Evolutionary conservation across 2,329 filamentous ascomycete genomes (phyloP), one percentile per base, ranked within the genome.

Genomic region (Fusarium annulatum): DNA sequence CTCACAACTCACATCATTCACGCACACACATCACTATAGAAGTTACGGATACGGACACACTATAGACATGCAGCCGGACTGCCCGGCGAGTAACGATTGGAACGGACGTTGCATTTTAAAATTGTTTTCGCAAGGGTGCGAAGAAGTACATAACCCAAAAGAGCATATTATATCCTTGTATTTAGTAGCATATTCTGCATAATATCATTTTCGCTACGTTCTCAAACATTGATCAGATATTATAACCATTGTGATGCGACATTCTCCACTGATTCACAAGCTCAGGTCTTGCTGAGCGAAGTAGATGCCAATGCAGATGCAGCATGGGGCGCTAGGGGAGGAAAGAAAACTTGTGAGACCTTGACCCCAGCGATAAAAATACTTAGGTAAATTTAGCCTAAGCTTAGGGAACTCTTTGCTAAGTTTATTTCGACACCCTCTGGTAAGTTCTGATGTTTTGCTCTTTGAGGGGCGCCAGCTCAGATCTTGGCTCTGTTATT

Each of bases 131-230:
- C 18, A 48, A 12, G 59, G 59, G 52, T 39, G 21, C 43, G 30
- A 38, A 46, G 42, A 48, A 53, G 66, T 70, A 70, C 59, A 69
- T 69, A 59, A 58, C 38, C 53, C 43, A 69, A 65, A 53, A 65
- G 52, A 70, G 66, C 61, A 70, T 69, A 64, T 65, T 67, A 67
- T 69, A 69, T 69, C 67, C 67, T 70, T 69, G 60, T 69, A 70
- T 69, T 69, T 69, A 70, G 53, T 58, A 70, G 67, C 53, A 70
- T 55, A 41, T 59, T 46, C 42, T 57, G 65, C 49, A 64, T 69
- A 69, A 69, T 69, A 65, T 70, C 19, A 69, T 69, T 70, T 51
- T 55, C 60, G 58, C 64, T 38, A 69, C 43, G 21, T 63, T 69
- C 34, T 33, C 26, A 23, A 42, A 42, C 5, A 51, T 16, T 23